phyloP scores from a whole-genome alignment of 495 filamentous ascomycete species.

The Lepidopterella palustris region DNA sequence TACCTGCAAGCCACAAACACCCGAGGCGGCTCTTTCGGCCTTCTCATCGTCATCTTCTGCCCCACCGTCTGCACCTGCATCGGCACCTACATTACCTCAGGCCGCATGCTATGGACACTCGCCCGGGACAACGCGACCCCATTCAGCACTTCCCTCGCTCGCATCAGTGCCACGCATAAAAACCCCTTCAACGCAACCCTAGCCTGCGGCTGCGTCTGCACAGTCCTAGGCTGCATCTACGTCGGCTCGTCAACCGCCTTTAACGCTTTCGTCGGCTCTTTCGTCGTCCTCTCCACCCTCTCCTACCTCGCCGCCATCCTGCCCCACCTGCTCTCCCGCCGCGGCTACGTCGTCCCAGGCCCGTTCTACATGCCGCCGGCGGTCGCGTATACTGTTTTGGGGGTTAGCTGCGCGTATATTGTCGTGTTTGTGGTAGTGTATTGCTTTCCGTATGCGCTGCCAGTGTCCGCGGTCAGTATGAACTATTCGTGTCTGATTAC shows the following conservation, averaged over 20 bases:
- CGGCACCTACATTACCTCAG: constrained; percentile 66
- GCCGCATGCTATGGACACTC: constrained; percentile 82
- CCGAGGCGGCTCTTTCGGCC: constrained; percentile 52
- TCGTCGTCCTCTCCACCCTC: constrained; percentile 64
- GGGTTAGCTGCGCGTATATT: constrained; percentile 57
- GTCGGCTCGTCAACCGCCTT: constrained; percentile 70
- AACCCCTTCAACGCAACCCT: constrained; percentile 67
- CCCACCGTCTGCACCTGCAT: constrained; percentile 56
- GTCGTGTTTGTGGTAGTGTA: constrained; percentile 64
- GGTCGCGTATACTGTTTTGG: constrained; percentile 55
- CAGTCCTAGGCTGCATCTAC: constrained; percentile 66
- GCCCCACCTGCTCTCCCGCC: constrained; percentile 60
- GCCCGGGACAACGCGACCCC: constrained; percentile 65
- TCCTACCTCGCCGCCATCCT: constrained; percentile 73
- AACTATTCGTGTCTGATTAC: constrained; percentile 31
- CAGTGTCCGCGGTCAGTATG: constrained; percentile 31
- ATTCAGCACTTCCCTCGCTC: constrained; percentile 42
- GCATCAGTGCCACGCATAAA: constrained; percentile 46
- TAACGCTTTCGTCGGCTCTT: constrained; percentile 64
- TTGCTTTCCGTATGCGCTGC: constrained; percentile 52
- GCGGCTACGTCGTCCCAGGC: constrained; percentile 57
- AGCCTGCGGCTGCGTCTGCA: constrained; percentile 53
- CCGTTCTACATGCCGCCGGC: constrained; percentile 61
- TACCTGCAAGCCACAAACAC: constrained; percentile 69
- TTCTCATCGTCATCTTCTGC: constrained; percentile 63